Evolutionary conservation across 2,329 filamentous ascomycete species (phyloP).

Genomic region (Stagonosporopsis cucurbitacearum): DNA sequence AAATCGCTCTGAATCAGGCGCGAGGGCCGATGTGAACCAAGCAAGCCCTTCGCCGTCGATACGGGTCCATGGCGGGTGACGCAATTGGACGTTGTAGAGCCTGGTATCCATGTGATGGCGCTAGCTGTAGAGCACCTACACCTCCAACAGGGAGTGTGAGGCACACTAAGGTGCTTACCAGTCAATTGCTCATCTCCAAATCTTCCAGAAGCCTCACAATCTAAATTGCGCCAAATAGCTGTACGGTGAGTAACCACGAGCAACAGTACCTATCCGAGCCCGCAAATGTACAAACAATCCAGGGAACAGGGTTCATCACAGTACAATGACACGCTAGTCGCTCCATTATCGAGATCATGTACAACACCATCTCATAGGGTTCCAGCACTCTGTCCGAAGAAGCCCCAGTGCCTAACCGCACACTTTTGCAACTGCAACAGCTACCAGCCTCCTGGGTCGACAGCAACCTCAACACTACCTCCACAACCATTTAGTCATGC

Average conservation of each 20-base stretch:
- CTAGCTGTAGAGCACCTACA: not conserved
- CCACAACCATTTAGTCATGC: not conserved
- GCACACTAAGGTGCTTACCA: not conserved
- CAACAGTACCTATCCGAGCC: not conserved
- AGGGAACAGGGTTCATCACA: not conserved
- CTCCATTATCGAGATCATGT: not conserved
- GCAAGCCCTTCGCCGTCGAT: not conserved
- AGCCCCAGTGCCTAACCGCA: not conserved
- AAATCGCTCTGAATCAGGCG: not conserved
- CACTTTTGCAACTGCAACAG: not conserved
- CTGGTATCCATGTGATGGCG: not conserved
- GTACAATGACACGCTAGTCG: not conserved
- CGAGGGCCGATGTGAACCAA: not conserved
- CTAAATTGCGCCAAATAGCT: not conserved
- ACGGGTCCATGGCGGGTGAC: not conserved
- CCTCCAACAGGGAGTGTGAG: not conserved
- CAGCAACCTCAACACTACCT: not conserved
- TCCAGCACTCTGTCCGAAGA: not conserved
- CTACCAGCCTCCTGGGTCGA: not conserved
- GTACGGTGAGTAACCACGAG: not conserved
- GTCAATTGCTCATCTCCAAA: not conserved
- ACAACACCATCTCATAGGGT: not conserved
- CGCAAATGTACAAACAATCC: not conserved
- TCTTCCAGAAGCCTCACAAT: not conserved
- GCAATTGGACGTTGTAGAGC: not conserved